These are phyloP conservation scores for Keithomyces neogunnii DNA, from an alignment of 2,329 filamentous ascomycete species.

Conservation along the genomic window DNA sequence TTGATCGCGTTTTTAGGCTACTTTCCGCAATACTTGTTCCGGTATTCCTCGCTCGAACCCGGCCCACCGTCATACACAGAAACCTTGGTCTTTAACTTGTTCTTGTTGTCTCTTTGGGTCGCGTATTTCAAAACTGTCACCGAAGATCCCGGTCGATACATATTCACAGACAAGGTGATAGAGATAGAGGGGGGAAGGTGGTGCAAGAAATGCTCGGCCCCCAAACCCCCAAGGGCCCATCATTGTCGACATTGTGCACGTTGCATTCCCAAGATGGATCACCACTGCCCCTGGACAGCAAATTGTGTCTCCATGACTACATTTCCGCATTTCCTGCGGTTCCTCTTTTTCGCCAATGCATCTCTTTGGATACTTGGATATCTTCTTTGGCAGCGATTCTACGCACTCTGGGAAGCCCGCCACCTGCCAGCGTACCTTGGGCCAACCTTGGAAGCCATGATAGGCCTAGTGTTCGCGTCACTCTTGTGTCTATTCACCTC, in stretches of 20 bases:
- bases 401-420: slow-evolving; percentile 55
- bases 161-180: slow-evolving; percentile 29
- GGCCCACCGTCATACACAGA: slow-evolving; percentile 51
- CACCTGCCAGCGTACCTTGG: slow-evolving; percentile 67
- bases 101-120: slow-evolving; percentile 56
- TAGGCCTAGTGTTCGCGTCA: slow-evolving; percentile 51
- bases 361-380: slow-evolving; percentile 54
- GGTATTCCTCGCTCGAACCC: slow-evolving; percentile 45
- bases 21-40: slow-evolving; percentile 64
- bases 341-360: slow-evolving; percentile 60
- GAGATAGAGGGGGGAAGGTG: slow-evolving; percentile 34
- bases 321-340: slow-evolving; percentile 75
- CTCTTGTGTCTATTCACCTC: slow-evolving; percentile 50
- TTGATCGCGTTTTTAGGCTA: slow-evolving; percentile 65
- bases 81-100: slow-evolving; percentile 54
- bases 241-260: slow-evolving; percentile 71
- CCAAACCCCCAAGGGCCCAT: slow-evolving; percentile 70
- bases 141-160: slow-evolving; percentile 48
- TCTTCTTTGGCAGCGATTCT: slow-evolving; percentile 52
- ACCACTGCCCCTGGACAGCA: slow-evolving; percentile 77
- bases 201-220: slow-evolving; percentile 68
- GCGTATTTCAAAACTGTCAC: slow-evolving; percentile 58
- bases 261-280: slow-evolving; percentile 76
- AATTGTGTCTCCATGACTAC: slow-evolving; percentile 80
- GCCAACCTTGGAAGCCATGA: slow-evolving; percentile 50